Evolutionary conservation across 2,329 filamentous ascomycete species (phyloP).

Genomic region (Akanthomyces lecanii): DNA sequence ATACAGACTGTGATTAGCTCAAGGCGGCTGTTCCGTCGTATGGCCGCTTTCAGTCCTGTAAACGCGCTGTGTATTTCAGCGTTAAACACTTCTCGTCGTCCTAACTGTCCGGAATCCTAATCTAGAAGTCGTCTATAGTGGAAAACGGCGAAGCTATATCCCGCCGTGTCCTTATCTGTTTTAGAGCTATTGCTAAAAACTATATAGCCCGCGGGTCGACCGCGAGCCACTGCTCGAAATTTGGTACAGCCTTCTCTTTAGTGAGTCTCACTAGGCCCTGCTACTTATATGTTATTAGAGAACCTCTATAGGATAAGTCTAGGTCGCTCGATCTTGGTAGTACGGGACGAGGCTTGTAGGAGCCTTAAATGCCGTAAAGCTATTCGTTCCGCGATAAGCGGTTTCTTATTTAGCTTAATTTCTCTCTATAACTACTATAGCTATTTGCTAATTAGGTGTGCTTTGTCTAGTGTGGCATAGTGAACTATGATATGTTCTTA

Average conservation of each 20-base stretch:
- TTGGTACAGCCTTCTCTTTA: not conserved
- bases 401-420: slow-evolving; percentile 1
- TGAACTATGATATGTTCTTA: not conserved
- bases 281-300: not conserved
- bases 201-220: not conserved
- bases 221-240: slow-evolving; percentile 1
- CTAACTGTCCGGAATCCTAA: too few relatives aligned
- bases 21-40: not conserved
- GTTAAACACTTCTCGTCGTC: too few relatives aligned
- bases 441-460: slow-evolving; percentile 2
- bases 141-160: too few relatives aligned
- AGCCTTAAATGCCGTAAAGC: not conserved
- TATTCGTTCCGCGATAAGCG: not conserved
- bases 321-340: not conserved
- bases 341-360: not conserved
- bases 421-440: too few relatives aligned
- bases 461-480: slow-evolving; percentile 1
- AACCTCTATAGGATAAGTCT: too few relatives aligned
- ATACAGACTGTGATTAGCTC: not conserved
- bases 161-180: too few relatives aligned
- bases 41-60: not conserved
- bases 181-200: slow-evolving; percentile 2
- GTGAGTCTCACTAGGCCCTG: not conserved
- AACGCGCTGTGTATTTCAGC: slow-evolving; percentile 1
- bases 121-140: too few relatives aligned